Evolutionary conservation across 345 rosid genomes (phyloP).

Genomic region (Bruguiera sexangula): DNA sequence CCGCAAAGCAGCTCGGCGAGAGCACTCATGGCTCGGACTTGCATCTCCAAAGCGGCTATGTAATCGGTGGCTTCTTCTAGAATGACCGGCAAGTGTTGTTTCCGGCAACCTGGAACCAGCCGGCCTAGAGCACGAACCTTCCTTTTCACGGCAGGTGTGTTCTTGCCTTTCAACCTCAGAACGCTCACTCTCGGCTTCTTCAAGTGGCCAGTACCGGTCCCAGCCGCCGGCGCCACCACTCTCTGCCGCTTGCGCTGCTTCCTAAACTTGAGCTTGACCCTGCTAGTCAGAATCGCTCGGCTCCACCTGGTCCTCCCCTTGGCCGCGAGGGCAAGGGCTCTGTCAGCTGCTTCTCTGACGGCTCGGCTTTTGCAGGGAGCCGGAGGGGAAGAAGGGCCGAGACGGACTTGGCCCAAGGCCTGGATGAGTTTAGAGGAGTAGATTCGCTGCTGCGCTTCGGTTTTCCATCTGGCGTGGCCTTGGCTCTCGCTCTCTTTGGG

Average conservation of each 20-base stretch:
- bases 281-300: slow-evolving; percentile 69
- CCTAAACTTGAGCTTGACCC: slow-evolving; percentile 74
- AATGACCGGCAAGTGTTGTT: slow-evolving; percentile 77
- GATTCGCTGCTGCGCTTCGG: slow-evolving; percentile 71
- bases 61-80: slow-evolving; percentile 93
- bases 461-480: slow-evolving; percentile 57
- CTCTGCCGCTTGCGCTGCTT: slow-evolving; percentile 54
- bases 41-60: slow-evolving; percentile 97
- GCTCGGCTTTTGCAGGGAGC: slow-evolving; percentile 55
- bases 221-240: slow-evolving; percentile 36
- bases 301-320: slow-evolving; percentile 93
- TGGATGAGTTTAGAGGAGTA: slow-evolving; percentile 74
- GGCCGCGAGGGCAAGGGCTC: slow-evolving; percentile 73
- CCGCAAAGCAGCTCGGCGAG: slow-evolving; percentile 57
- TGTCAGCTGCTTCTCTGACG: slow-evolving; percentile 82
- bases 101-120: slow-evolving; percentile 97
- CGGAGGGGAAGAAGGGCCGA: slow-evolving; percentile 29
- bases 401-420: slow-evolving; percentile 53
- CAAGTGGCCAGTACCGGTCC: slow-evolving; percentile 35
- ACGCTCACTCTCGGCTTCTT: slow-evolving; percentile 73
- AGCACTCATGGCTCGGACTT: slow-evolving; percentile 79
- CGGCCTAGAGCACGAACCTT: slow-evolving; percentile 78
- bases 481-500: slow-evolving; percentile 26
- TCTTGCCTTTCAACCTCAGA: slow-evolving; percentile 52
- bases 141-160: slow-evolving; percentile 67